Evolutionary conservation across 495 filamentous ascomycete species (phyloP).

Genomic region (Annulohypoxylon moriforme): DNA sequence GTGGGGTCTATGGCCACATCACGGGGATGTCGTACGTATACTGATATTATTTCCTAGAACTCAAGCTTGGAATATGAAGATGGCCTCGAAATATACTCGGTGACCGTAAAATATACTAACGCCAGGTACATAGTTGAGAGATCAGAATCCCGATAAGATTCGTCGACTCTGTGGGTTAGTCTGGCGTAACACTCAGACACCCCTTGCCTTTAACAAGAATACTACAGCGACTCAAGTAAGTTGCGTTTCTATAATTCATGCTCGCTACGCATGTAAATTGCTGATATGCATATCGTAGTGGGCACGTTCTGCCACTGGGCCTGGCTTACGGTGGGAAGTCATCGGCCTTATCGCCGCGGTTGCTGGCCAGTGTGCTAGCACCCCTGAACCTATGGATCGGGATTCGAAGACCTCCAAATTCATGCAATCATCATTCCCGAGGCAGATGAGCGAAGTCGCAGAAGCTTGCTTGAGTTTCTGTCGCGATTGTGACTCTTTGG

Average conservation of each 20-base stretch:
- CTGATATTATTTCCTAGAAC: not conserved
- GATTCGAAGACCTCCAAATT: slow-evolving; percentile 39
- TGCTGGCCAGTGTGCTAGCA: slow-evolving; percentile 45
- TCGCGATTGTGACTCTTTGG: slow-evolving; percentile 45
- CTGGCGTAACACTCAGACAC: slow-evolving; percentile 47
- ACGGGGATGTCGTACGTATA: slow-evolving; percentile 39
- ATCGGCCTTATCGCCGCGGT: slow-evolving; percentile 48
- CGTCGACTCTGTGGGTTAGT: slow-evolving; percentile 44
- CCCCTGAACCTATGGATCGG: slow-evolving; percentile 36
- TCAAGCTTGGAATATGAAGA: too few species aligned
- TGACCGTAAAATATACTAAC: slow-evolving; percentile 8
- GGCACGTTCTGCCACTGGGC: slow-evolving; percentile 45
- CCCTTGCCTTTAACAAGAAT: slow-evolving; percentile 38
- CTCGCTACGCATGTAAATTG: not conserved
- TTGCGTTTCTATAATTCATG: not conserved
- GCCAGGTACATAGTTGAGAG: slow-evolving; percentile 24
- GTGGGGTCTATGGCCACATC: slow-evolving; percentile 38
- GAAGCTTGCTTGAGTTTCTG: slow-evolving; percentile 46
- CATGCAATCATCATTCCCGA: slow-evolving; percentile 36
- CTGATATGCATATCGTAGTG: slow-evolving; percentile 17
- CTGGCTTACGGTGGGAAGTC: slow-evolving; percentile 50
- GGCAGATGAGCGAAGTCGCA: slow-evolving; percentile 44
- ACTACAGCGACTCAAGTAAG: slow-evolving; percentile 39
- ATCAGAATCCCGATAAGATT: slow-evolving; percentile 48
- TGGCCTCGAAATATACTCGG: too few species aligned